These are phyloP conservation scores for Nicotiana tabacum DNA, from an alignment of 257 asterid genomes.

Conservation along the genomic window DNA sequence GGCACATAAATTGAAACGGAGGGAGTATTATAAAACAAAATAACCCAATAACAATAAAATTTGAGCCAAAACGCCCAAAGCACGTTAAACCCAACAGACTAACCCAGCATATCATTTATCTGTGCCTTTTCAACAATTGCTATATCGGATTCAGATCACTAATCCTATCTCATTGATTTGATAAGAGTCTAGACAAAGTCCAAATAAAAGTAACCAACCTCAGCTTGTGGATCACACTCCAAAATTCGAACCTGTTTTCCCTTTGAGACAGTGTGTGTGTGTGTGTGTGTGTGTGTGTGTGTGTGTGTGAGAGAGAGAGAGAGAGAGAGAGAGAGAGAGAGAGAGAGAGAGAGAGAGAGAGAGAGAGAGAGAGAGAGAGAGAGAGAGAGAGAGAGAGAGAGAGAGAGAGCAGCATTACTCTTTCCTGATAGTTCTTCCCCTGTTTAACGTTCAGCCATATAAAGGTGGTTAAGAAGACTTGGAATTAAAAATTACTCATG, in stretches of 20 bases:
- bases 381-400: constrained; percentile 18
- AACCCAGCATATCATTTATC: background rate
- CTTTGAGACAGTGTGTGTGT: background rate
- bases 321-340: background rate
- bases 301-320: background rate
- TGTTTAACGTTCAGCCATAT: constrained; percentile 24
- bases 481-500: background rate
- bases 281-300: background rate
- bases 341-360: background rate
- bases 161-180: background rate
- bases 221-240: background rate
- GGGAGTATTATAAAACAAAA: background rate
- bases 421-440: constrained; percentile 66
- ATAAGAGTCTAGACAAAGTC: background rate
- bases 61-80: background rate
- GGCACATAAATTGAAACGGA: too few relatives aligned
- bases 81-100: background rate
- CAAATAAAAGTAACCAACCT: background rate
- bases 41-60: background rate
- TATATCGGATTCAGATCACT: background rate
- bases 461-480: constrained; percentile 12
- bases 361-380: constrained; percentile 12
- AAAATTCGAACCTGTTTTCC: background rate
- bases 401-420: constrained; percentile 65
- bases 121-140: background rate